Conservation (phyloP, 768 basidiomycete species). For the Trametes maxima region DNA sequence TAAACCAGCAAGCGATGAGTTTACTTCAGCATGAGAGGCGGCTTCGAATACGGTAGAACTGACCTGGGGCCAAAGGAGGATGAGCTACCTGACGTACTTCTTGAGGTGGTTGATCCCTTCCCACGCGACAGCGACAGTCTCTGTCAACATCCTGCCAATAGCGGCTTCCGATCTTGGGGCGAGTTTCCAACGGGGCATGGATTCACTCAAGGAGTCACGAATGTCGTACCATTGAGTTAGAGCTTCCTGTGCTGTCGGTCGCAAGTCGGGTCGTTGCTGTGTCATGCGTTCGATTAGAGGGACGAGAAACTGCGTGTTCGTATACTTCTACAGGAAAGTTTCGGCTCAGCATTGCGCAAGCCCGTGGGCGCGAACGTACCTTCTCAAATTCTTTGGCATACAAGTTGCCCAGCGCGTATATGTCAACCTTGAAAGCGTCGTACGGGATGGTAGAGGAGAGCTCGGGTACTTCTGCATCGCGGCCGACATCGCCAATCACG, state of each 20-base stretch:
- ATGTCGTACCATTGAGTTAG: slow-evolving; percentile 5
- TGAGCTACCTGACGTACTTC: neutral
- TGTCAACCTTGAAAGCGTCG: slow-evolving; percentile 29
- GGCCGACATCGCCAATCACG: slow-evolving; percentile 22
- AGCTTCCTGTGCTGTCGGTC: slow-evolving; percentile 20
- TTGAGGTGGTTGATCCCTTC: neutral
- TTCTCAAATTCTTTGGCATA: slow-evolving; percentile 24
- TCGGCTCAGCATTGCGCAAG: no score
- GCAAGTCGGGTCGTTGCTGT: neutral
- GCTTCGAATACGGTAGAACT: no score
- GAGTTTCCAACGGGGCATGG: neutral
- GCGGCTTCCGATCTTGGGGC: neutral
- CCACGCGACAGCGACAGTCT: slow-evolving; percentile 1
- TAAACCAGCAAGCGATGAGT: no score
- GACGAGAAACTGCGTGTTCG: slow-evolving; percentile 16
- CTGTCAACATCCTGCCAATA: neutral
- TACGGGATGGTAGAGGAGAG: slow-evolving; percentile 23
- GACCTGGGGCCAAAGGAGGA: no score
- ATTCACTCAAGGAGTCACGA: neutral
- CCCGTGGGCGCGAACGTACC: neutral
- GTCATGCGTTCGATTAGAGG: slow-evolving; percentile 20
- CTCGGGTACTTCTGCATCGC: slow-evolving; percentile 29
- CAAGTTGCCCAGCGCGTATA: slow-evolving; percentile 26
- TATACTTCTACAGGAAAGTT: slow-evolving; percentile 9
- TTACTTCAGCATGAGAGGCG: no score